Evolutionary conservation across 1,139 yeast genomes (phyloP).

Genomic region (Diutina siamensis): DNA sequence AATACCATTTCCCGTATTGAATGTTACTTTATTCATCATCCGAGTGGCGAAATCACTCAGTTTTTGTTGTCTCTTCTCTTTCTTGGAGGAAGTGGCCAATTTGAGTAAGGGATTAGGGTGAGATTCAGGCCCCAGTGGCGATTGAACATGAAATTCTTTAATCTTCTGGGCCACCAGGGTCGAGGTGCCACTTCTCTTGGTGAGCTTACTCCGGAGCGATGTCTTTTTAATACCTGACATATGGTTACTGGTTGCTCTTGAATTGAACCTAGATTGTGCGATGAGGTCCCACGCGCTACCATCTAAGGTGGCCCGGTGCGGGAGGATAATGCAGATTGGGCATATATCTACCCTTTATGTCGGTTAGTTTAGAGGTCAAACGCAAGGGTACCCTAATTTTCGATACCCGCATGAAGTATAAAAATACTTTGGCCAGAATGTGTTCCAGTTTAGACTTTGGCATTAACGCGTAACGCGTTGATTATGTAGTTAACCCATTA

Average conservation of each 20-base stretch:
- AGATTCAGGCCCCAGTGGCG: slow-evolving; percentile 3
- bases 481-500: too few species aligned
- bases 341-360: background rate
- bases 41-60: slow-evolving; percentile 20
- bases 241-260: background rate
- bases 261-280: background rate
- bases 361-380: too few species aligned
- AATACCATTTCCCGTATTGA: slow-evolving; percentile 28
- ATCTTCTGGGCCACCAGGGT: slow-evolving; percentile 3
- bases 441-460: too few species aligned
- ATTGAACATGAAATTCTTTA: background rate
- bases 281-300: background rate
- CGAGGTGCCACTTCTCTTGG: background rate
- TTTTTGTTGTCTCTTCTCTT: slow-evolving; percentile 36
- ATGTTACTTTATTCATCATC: slow-evolving; percentile 19
- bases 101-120: slow-evolving; percentile 39
- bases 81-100: slow-evolving; percentile 40
- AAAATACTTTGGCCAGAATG: too few species aligned
- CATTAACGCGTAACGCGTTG: too few species aligned
- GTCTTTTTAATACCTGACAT: slow-evolving; percentile 4
- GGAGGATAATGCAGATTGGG: too few species aligned
- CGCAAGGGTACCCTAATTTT: too few species aligned
- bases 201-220: background rate
- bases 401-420: too few species aligned
- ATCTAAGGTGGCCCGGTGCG: too few species aligned